Evolutionary conservation across 2,329 filamentous ascomycete genomes (phyloP), one percentile per base, ranked within the genome.

Genomic region (Monosporascus sp.): DNA sequence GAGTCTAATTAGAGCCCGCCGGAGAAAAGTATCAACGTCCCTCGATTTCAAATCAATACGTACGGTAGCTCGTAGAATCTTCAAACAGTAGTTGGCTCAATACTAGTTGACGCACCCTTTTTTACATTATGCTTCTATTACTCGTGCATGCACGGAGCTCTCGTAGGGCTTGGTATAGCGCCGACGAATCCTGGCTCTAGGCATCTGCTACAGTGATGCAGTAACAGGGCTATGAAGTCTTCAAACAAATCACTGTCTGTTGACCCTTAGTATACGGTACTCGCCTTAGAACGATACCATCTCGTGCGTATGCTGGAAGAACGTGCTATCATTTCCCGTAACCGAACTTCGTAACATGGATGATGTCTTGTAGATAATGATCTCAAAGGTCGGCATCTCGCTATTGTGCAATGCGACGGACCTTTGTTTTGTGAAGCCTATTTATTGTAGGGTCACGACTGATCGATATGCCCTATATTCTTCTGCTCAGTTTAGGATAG

Each of bases 321-420:
- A 57, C 52, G 18, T 51, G 54, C 24, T 37, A 53, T 39, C 57
- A 37, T 20, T 56, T 46, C 1, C 51, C 56, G n/a, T 51, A 50
- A 49, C 53, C 48, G 37, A 59, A 59, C 31, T 39, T 49, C 24
- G 60, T 52, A 5, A 60, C 45, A 53, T 65, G 39, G 2, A 61
- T 11, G 63, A 66, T 17, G 68, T 46, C n/a, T 60, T 69, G 54
- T 18, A 63, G 55, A 57, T 71, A 69, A 49, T 60, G 60, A 54
- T 69, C 66, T 57, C 62, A 60, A 51, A 71, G 54, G 38, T 70
- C 64, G 18, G 57, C 49, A 59, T 66, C 67, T 43, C 52, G 61
- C 57, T 68, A 60, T 54, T 62, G 62, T 53, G 66, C 59, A 53
- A 67, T 58, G 49, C 62, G 59, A 24, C 60, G 59, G 17, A 61